A percentile compares a stretch with the other conserved stretches of the same genome.
phyloP scores from a whole-genome alignment of 2,329 filamentous ascomycete genomes.

The Pestalotiopsis sp. region DNA sequence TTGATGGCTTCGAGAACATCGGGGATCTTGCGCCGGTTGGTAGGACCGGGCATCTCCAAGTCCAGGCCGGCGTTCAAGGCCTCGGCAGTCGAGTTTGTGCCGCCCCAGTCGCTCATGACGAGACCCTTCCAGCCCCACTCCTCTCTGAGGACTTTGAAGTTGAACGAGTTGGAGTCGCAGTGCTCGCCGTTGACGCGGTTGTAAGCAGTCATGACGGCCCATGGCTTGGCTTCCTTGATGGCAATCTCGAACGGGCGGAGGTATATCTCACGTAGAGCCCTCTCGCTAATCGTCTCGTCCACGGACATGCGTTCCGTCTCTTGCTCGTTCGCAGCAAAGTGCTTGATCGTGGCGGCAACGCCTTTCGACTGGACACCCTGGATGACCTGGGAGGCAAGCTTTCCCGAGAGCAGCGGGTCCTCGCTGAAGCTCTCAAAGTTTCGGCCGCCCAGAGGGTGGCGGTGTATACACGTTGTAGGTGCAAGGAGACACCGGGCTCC shows the following conservation, averaged over 20 bases:
- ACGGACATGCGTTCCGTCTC: slow-evolving; percentile 20
- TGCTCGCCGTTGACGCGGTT: slow-evolving; percentile 49
- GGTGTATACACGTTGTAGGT: slow-evolving; percentile 58
- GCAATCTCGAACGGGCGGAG: slow-evolving; percentile 49
- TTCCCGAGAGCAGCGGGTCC: slow-evolving; percentile 49
- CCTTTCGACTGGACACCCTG: slow-evolving; percentile 46
- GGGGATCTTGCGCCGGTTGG: slow-evolving; percentile 15
- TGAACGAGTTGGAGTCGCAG: slow-evolving; percentile 41
- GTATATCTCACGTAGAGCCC: slow-evolving; percentile 31
- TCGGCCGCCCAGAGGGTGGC: slow-evolving; percentile 49
- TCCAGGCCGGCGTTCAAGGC: slow-evolving; percentile 32
- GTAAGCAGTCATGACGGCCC: slow-evolving; percentile 50
- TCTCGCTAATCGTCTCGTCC: slow-evolving; percentile 13
- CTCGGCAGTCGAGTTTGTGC: slow-evolving; percentile 36
- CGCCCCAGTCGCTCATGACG: slow-evolving; percentile 52
- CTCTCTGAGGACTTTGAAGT: slow-evolving; percentile 42
- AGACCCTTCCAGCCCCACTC: slow-evolving; percentile 49
- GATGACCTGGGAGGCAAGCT: slow-evolving; percentile 45
- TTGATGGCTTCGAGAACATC: slow-evolving; percentile 29
- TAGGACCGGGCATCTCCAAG: slow-evolving; percentile 34
- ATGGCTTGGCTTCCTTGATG: slow-evolving; percentile 42
- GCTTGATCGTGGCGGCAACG: slow-evolving; percentile 48
- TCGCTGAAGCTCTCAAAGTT: slow-evolving; percentile 52
- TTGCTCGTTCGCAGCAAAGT: slow-evolving; percentile 35
- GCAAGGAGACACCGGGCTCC: slow-evolving; percentile 73